phyloP scores from a whole-genome alignment of 805 yeast species.

The Wickerhamiella brachini region DNA sequence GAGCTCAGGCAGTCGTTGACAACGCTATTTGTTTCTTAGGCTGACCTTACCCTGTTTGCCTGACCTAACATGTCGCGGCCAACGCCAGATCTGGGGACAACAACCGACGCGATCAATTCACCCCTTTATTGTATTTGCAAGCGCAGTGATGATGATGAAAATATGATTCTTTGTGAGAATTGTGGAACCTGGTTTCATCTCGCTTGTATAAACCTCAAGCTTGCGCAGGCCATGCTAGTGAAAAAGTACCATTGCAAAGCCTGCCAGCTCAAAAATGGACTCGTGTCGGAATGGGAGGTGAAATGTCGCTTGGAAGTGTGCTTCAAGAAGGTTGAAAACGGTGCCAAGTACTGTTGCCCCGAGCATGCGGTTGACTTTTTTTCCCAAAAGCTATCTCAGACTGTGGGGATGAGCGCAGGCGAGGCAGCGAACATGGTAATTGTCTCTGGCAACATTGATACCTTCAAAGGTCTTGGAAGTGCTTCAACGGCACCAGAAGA shows the following conservation, averaged over 20 bases:
- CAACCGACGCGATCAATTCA: neutral
- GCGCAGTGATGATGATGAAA: neutral
- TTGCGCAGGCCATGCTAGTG: neutral
- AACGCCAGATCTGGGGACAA: neutral
- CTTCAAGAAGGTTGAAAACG: neutral
- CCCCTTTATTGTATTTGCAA: neutral
- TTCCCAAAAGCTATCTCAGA: no score
- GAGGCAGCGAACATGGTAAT: neutral
- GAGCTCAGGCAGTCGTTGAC: no score
- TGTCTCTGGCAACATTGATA: neutral
- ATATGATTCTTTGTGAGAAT: slow-evolving; percentile 1
- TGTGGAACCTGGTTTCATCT: neutral
- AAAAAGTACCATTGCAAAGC: neutral
- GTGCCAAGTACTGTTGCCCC: neutral
- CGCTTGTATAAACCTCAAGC: neutral
- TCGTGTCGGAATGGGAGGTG: neutral
- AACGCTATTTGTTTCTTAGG: no score
- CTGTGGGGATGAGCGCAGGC: neutral
- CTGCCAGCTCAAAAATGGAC: neutral
- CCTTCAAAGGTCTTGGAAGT: neutral
- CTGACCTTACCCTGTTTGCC: neutral
- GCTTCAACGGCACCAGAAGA: neutral
- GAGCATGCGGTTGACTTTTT: neutral
- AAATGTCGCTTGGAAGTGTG: neutral
- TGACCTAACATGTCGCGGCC: neutral